Evolutionary conservation across 306 rosid species (phyloP), one percentile per base, ranked within the genome.

Genomic region (Fragaria iinumae): DNA sequence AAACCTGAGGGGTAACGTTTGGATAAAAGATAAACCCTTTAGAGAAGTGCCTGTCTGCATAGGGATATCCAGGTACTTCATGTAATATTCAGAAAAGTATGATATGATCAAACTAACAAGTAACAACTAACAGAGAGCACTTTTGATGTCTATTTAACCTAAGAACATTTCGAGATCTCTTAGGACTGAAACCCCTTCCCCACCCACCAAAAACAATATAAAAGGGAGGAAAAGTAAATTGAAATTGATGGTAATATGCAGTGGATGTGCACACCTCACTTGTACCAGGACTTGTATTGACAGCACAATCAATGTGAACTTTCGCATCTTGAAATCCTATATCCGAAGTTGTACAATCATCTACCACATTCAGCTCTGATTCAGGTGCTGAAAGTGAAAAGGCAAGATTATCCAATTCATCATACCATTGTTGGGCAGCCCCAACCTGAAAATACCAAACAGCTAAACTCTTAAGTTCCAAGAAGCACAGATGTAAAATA

Each of bases 341-440:
- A 10, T 84, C 83, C 18, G 55, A 55, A 73, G 83, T 77, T 65
- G 25, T 77, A 70, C 60, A 62, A 53, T 80, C 77, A 36, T 84
- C 88, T 82, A 82, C 88, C 39, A 55, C 71, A 76, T 49, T 74
- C 63, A 75, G 32, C 75, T 89, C 95, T 47, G 88, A 41, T 71
- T 84, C 90, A 74, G 88, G 76, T 47, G 77, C 62, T 52, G 90
- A 79, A 36, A 76, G 62, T 56, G 90, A 84, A 71, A 86, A 62
- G 48, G 92, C 95, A 25, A 95, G 87, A 78, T 77, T 16, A 73
- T 95, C 98, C 84, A 92, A 82, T 67, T 90, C 97, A 65, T 88
- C 91, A 29, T 90, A 95, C 96, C 96, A 95, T 81, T 87, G 83
- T 76, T 95, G 98, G 50, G 97, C 91, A 81, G 82, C 78, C 17